phyloP scores from a whole-genome alignment of 1,284 basidiomycete species.

The Meripilus lineatus region DNA sequence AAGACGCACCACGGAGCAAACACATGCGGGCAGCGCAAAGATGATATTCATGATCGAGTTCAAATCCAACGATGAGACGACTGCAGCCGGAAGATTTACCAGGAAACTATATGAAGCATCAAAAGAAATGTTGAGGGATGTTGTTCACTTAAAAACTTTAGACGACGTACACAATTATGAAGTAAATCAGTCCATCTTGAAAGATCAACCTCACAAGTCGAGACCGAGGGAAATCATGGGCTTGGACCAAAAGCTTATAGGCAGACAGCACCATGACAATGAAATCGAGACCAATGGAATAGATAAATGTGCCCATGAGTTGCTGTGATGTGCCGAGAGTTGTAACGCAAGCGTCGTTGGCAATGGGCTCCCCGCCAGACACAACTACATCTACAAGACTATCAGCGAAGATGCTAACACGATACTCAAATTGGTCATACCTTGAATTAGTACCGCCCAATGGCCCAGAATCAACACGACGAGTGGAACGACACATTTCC shows the following conservation, averaged over 20 bases:
- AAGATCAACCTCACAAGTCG: slow-evolving; percentile 63
- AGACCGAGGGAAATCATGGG: slow-evolving; percentile 27
- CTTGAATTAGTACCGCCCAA: slow-evolving; percentile 68
- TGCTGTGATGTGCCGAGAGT: not conserved
- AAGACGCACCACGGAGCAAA: slow-evolving; percentile 2
- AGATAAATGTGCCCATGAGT: slow-evolving; percentile 20
- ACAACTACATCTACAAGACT: slow-evolving; percentile 4
- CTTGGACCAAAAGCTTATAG: slow-evolving; percentile 41
- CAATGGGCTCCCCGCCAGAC: not conserved
- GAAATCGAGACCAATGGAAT: slow-evolving; percentile 29
- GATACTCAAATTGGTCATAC: slow-evolving; percentile 30
- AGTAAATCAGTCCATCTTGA: slow-evolving; percentile 67
- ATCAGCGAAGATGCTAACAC: slow-evolving; percentile 6
- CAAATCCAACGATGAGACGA: slow-evolving; percentile 3
- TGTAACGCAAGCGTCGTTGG: not conserved
- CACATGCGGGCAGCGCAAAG: slow-evolving; percentile 1
- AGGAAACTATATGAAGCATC: slow-evolving; percentile 2
- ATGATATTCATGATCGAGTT: slow-evolving; percentile 2
- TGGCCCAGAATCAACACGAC: slow-evolving; percentile 60
- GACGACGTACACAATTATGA: slow-evolving; percentile 63
- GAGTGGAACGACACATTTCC: slow-evolving; percentile 48
- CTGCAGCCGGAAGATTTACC: not conserved
- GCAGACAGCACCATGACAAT: slow-evolving; percentile 25
- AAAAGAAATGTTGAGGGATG: not conserved
- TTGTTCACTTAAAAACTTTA: not conserved